Base-by-base conservation (phyloP, 306 rosid genomes). In the Clitoria ternatea region DNA sequence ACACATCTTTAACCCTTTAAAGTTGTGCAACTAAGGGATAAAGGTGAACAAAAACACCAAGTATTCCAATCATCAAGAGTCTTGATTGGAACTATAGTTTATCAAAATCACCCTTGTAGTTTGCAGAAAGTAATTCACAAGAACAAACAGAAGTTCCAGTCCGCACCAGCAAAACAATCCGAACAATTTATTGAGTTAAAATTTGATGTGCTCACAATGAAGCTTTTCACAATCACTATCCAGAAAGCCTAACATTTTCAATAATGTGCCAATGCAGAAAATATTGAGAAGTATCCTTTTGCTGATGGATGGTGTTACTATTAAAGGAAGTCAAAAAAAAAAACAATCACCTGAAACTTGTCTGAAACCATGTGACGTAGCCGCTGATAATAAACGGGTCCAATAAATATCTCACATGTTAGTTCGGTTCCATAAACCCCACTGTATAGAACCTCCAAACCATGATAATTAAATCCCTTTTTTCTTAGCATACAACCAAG, bases 341-440 rank as follows among this genome's bases (percentile, higher is more conserved):
- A 32, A 66, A 63, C 50, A 29, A 52, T 36, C 33, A 94, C 97
- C 94, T 94, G 97, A 85, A 65, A 94, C 84, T 94, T 89, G 77
- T 94, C 99, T 19, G 99, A 94, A 70, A 94, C 99, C 99, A 94
- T 94, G 68, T 94, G 99, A 37, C 97, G 89, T 8, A 94, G 86
- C 61, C 96, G 85, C 69, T 94, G 99, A 86, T 94, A 94, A 79
- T 94, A 94, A 77, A 91, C 96, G 19, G 99, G 99, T 39, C 99
- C 99, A 23, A 94, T 85, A 76, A 91, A 94, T 69, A 94, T 94
- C 79, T 94, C 95, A 44, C 97, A 94, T 0, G 84, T 70, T 71
- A 94, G 89, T 70, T 94, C 99, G 19, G 91, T 83, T 69, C 99
- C 99, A 73, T 94, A 91, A 67, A 89, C 96, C 37, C 99, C 99